These are phyloP conservation scores for Neoboletus magnificus DNA, from an alignment of 768 basidiomycete genomes.

Conservation along the genomic window DNA sequence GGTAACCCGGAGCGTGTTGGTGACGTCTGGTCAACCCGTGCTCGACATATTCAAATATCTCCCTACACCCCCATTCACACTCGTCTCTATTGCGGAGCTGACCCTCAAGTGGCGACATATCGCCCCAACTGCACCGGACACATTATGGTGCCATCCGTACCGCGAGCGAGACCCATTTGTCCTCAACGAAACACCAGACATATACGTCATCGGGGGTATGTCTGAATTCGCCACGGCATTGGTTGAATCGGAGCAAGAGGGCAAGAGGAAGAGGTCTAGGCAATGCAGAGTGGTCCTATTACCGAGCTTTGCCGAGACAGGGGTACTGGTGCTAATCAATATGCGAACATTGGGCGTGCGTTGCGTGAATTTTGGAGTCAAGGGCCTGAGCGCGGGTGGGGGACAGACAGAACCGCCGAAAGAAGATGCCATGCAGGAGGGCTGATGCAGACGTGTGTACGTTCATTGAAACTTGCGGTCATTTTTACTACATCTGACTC, in stretches of 20 bases:
- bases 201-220: slow-evolving; percentile 94
- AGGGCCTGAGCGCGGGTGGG: slow-evolving; percentile 30
- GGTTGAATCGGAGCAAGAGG: slow-evolving; percentile 40
- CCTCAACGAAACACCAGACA: slow-evolving; percentile 76
- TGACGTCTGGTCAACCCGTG: slow-evolving; percentile 89
- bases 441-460: slow-evolving; percentile 10
- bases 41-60: slow-evolving; percentile 97
- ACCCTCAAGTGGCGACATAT: slow-evolving; percentile 93
- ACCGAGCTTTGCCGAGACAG: slow-evolving; percentile 77
- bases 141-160: slow-evolving; percentile 97
- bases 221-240: slow-evolving; percentile 74
- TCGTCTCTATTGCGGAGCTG: slow-evolving; percentile 67
- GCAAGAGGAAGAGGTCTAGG: slow-evolving; percentile 27
- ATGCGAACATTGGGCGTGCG: slow-evolving; percentile 70
- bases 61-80: slow-evolving; percentile 63
- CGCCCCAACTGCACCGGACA: slow-evolving; percentile 98
- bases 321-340: slow-evolving; percentile 76
- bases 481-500: not conserved
- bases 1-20: slow-evolving; percentile 59
- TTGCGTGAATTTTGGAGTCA: slow-evolving; percentile 53
- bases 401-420: slow-evolving; percentile 2
- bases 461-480: not conserved
- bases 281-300: slow-evolving; percentile 74
- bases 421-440: slow-evolving; percentile 25
- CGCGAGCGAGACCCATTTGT: slow-evolving; percentile 86